Evolutionary conservation across 208 protist genomes (phyloP), one percentile per base, ranked within the genome.

Genomic region (Angomonas deanei): DNA sequence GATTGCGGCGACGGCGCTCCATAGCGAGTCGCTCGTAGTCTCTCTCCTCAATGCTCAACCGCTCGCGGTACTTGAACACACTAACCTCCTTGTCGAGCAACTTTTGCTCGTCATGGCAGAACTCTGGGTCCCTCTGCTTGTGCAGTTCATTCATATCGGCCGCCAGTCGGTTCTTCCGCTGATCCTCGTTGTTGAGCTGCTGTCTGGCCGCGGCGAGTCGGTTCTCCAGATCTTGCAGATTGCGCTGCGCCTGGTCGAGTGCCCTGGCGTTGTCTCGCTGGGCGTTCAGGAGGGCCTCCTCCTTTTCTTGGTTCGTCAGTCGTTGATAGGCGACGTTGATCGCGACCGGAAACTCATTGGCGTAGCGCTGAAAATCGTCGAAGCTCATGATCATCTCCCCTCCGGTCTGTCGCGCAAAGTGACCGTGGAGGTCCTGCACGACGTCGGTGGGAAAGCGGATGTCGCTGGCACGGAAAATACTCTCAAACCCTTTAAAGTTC

Each of bases 21-120:
- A 79, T 76, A 21, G 78, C 76, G 2, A 92, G 72, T 2, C 78
- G 68, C 70, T 92, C 86, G 64, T 86, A 92, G 48, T 89, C 82
- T 21, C 72, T 70, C 58, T 90, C 82, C 66, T 92, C 86, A 33
- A 75, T 31, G 0, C 66, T 73, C 17, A 92, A 73, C 36, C 75
- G 74, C 62, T 88, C 77, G 23, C 86, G 74, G 52, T 89, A 88
- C 61, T 75, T 70, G 66, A 89, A 89, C 24, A 92, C 80, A 60
- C 78, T 88, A 19, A 92, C 80, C 52, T 92, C 86, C 68, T 89
- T 87, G 39, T 88, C 80, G 0, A 92, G 73, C n/a, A 92, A 69
- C 49, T 55, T 64, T 59, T 89, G 82, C 66, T 92, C 86, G 3
- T 88, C 70, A 17, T 76, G 72, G 32, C 76, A 75, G 64, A 76